Conservation (phyloP, 805 yeast species). For the Starmerella sp. region DNA sequence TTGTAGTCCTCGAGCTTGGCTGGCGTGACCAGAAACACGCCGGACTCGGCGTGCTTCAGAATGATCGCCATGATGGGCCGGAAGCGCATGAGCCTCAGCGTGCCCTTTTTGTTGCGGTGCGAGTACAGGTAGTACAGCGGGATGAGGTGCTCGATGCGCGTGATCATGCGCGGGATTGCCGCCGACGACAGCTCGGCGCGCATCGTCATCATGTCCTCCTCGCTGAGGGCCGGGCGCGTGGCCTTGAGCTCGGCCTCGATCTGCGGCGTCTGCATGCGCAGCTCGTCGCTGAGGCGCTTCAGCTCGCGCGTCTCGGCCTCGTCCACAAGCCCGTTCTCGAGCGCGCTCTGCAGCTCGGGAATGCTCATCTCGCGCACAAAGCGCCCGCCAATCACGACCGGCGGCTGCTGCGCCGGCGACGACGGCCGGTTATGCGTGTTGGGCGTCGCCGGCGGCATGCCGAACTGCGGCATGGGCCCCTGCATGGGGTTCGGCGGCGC, state of each 20-base stretch:
- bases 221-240: conserved; percentile 48
- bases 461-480: neutral
- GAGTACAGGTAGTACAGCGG: conserved; percentile 71
- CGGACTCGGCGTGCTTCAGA: conserved; percentile 48
- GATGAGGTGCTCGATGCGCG: conserved; percentile 61
- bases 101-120: conserved; percentile 54
- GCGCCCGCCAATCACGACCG: conserved; percentile 4
- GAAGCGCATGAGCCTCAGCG: conserved; percentile 65
- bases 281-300: conserved; percentile 56
- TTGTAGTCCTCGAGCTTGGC: conserved; percentile 60
- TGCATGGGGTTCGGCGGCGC: neutral
- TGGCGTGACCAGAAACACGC: conserved; percentile 58
- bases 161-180: conserved; percentile 39
- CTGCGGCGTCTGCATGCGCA: conserved; percentile 43
- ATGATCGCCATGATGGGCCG: conserved; percentile 69
- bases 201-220: conserved; percentile 52
- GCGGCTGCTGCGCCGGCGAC: conserved; percentile 2
- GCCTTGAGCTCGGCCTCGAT: conserved; percentile 43
- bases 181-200: conserved; percentile 38
- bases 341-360: conserved; percentile 12
- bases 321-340: conserved; percentile 46
- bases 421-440: conserved; percentile 9
- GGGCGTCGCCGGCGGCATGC: neutral
- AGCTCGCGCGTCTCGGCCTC: conserved; percentile 39
- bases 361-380: conserved; percentile 13